Conservation (phyloP, 2,329 filamentous ascomycete species). For the Macroventuria anomochaeta region DNA sequence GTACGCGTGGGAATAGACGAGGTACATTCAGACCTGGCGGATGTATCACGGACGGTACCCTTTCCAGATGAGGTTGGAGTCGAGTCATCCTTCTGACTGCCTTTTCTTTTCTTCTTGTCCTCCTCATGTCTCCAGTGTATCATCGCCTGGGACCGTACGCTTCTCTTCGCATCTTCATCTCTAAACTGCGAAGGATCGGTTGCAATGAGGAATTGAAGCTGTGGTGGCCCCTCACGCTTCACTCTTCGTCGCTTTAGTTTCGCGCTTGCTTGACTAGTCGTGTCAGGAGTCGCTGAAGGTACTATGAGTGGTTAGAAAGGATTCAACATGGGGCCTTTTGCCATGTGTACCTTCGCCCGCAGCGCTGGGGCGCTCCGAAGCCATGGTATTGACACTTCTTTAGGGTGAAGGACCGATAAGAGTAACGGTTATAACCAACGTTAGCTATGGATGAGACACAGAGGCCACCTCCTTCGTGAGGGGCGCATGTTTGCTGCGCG, state of each 20-base stretch:
- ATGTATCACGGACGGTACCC: too few species aligned
- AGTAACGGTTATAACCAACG: not conserved
- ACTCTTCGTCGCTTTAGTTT: slow-evolving; percentile 21
- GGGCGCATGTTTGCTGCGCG: slow-evolving; percentile 7
- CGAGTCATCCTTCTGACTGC: not conserved
- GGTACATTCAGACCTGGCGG: not conserved
- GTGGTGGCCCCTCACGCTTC: slow-evolving; percentile 36
- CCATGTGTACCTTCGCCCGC: slow-evolving; percentile 9
- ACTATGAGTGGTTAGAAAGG: slow-evolving; percentile 6
- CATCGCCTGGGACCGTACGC: slow-evolving; percentile 46
- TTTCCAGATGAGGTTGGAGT: not conserved
- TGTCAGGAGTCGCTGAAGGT: not conserved
- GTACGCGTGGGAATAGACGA: not conserved
- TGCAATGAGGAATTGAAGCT: slow-evolving; percentile 42
- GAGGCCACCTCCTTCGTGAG: not conserved
- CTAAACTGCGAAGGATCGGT: slow-evolving; percentile 42
- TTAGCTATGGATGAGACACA: not conserved
- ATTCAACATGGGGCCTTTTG: not conserved
- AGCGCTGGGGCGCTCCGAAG: not conserved
- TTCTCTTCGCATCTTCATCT: slow-evolving; percentile 32
- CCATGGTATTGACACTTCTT: slow-evolving; percentile 8
- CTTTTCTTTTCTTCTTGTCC: slow-evolving; percentile 16
- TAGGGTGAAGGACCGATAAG: not conserved
- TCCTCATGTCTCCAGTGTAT: slow-evolving; percentile 36
- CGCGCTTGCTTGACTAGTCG: slow-evolving; percentile 5